Base-by-base conservation (phyloP, 2,329 filamentous ascomycete genomes). In the Corinectria fuckeliana region DNA sequence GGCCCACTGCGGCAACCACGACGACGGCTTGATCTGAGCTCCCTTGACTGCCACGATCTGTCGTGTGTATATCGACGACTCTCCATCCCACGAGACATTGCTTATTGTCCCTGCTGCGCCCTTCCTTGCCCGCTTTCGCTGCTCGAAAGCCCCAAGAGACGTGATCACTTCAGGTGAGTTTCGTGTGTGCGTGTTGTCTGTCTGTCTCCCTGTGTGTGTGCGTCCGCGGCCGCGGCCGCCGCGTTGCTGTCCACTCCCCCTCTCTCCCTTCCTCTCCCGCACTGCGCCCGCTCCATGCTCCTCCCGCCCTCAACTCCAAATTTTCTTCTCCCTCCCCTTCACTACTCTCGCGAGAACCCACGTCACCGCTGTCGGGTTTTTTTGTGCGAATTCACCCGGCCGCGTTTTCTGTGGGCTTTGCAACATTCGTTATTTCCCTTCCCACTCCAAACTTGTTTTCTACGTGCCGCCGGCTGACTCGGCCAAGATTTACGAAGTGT, bases 141-240 rank as follows among this genome's bases (percentile, higher is more conserved):
- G 9, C 26, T 51, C 58, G 63, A 62, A 64, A 68, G 60, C 58
- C 57, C 58, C 61, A 51, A 67, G 62, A 68, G 75, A 75, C 76
- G 76, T 72, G 75, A 77, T 78, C 73, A 73, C 76, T 77, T 78
- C 75, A 72, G 67, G 74, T 76, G 69, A 75, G 75, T 76, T 71
- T 66, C 63, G 58, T 61, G 60, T 30, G 47, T 45, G 25, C n/a
- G 47, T 23, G 32, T 42, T 21, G n/a, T n/a, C 57, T 32, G 28
- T 32, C 28, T 11, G 28, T 32, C 28, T 32, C 28, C n/a, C n/a
- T 18, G 58, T 60, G 60, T 18, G 25, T 42, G 36, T 28, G 48
- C 18, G 32, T 53, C 34, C 57, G 55, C 44, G 56, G 62, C 62
- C 61, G 51, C 64, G 66, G 58, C 53, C 55, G 44, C 55, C 55